A percentile compares a stretch with the other conserved stretches of the same genome.
These are phyloP conservation scores for Mycothermus thermophilus DNA, from an alignment of 495 filamentous ascomycete species.

Conservation along the genomic window DNA sequence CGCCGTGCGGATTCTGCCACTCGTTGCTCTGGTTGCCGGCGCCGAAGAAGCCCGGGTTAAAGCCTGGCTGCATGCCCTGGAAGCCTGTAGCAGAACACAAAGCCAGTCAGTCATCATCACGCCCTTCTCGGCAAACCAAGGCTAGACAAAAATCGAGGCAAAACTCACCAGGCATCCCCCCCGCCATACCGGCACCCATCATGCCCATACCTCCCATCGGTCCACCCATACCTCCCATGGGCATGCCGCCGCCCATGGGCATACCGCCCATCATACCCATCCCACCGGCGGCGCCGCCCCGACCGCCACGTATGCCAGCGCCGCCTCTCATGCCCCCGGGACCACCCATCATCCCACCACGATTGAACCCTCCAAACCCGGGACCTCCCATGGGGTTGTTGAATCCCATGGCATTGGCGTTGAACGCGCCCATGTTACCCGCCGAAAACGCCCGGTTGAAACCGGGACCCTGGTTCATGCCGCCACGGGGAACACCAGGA, in stretches of 20 bases:
- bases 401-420: conserved; percentile 28
- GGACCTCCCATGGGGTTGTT: conserved; percentile 47
- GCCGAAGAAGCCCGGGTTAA: conserved; percentile 71
- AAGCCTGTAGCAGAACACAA: conserved; percentile 35
- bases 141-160: neutral
- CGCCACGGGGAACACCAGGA: conserved; percentile 11
- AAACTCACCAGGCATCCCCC: conserved; percentile 44
- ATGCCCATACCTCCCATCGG: conserved; percentile 27
- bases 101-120: neutral
- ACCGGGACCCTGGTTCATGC: conserved; percentile 25
- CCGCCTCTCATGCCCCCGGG: conserved; percentile 37
- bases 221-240: conserved; percentile 13
- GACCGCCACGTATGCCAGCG: conserved; percentile 25
- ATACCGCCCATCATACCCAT: conserved; percentile 23
- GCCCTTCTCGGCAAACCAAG: neutral
- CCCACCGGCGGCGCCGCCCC: conserved; percentile 53
- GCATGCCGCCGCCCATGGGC: conserved; percentile 23
- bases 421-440: conserved; percentile 24
- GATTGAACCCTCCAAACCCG: conserved; percentile 42
- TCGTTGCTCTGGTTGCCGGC: conserved; percentile 24
- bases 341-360: conserved; percentile 53
- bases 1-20: conserved; percentile 71
- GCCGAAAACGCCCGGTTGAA: conserved; percentile 32
- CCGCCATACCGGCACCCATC: conserved; percentile 8
- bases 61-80: conserved; percentile 52